A percentile compares a stretch with the other conserved stretches of the same genome.
phyloP scores from a whole-genome alignment of 106 monocot species.

The Allium sativum region DNA sequence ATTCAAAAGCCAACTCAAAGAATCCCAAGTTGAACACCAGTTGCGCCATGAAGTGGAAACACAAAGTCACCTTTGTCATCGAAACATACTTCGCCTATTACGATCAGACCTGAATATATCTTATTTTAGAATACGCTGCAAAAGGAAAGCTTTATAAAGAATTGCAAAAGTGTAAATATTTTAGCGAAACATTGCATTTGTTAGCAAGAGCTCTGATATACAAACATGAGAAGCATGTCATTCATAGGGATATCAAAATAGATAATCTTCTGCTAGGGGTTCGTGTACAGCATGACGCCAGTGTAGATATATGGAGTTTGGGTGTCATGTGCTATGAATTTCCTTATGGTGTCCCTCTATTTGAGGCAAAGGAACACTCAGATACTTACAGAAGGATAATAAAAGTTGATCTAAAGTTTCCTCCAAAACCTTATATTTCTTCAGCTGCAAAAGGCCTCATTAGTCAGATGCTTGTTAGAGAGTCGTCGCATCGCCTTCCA shows the following conservation, averaged over 20 bases:
- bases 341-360: slow-evolving; percentile 88
- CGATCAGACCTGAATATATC: slow-evolving; percentile 88
- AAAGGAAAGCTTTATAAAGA: slow-evolving; percentile 98
- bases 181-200: slow-evolving; percentile 80
- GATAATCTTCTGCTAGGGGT: slow-evolving; percentile 86
- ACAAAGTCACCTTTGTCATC: too few relatives aligned
- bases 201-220: slow-evolving; percentile 82
- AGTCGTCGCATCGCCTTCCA: too few relatives aligned
- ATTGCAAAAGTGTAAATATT: slow-evolving; percentile 89
- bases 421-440: slow-evolving; percentile 69
- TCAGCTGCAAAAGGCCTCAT: slow-evolving; percentile 79
- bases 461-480: too few relatives aligned
- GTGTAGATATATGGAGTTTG: slow-evolving; percentile 98
- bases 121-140: slow-evolving; percentile 90
- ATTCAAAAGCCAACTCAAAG: too few relatives aligned
- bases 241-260: slow-evolving; percentile 96
- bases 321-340: slow-evolving; percentile 93
- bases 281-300: slow-evolving; percentile 87
- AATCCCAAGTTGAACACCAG: too few relatives aligned
- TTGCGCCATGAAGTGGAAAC: too few relatives aligned
- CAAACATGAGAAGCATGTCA: slow-evolving; percentile 95
- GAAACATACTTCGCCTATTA: too few relatives aligned
- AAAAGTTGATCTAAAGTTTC: slow-evolving; percentile 93
- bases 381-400: slow-evolving; percentile 96
- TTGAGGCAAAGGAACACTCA: slow-evolving; percentile 94